These are phyloP conservation scores for Olyra latifolia DNA, from an alignment of 176 grass and related monocot genomes.

Conservation along the genomic window DNA sequence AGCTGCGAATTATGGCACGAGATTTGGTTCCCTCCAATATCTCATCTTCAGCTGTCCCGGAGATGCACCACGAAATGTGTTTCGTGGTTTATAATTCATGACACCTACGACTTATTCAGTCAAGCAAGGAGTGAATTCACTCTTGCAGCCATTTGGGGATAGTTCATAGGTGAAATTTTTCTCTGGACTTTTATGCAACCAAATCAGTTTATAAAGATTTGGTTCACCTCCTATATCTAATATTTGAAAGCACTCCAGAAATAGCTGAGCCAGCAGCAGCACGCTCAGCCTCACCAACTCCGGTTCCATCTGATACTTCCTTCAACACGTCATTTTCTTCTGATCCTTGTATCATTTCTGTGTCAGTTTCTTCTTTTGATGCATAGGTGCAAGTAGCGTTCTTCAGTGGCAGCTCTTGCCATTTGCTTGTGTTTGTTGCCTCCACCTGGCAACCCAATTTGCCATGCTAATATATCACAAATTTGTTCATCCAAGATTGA, in stretches of 20 bases:
- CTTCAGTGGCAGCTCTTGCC: background rate
- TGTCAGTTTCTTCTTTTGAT: background rate
- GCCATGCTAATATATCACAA: background rate
- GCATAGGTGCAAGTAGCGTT: background rate
- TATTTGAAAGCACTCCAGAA: background rate
- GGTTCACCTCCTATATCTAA: background rate
- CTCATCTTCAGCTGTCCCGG: conserved; percentile 33
- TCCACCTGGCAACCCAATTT: background rate
- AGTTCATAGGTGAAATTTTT: background rate
- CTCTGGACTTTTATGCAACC: background rate
- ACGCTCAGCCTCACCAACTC: background rate
- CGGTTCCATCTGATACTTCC: background rate
- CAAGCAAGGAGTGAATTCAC: background rate
- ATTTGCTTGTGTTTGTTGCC: background rate
- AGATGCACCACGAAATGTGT: background rate
- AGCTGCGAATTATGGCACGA: background rate
- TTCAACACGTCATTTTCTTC: background rate
- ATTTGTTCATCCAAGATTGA: background rate
- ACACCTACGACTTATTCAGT: background rate
- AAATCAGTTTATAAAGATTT: background rate
- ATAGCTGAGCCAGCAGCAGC: background rate
- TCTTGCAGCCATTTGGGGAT: background rate
- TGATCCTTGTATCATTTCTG: background rate
- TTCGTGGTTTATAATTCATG: background rate
- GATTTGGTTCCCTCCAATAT: conserved; percentile 55